A percentile compares a stretch with the other conserved stretches of the same genome.
Evolutionary conservation across 805 yeast genomes (phyloP).

Genomic region (Candida hispaniensis): DNA sequence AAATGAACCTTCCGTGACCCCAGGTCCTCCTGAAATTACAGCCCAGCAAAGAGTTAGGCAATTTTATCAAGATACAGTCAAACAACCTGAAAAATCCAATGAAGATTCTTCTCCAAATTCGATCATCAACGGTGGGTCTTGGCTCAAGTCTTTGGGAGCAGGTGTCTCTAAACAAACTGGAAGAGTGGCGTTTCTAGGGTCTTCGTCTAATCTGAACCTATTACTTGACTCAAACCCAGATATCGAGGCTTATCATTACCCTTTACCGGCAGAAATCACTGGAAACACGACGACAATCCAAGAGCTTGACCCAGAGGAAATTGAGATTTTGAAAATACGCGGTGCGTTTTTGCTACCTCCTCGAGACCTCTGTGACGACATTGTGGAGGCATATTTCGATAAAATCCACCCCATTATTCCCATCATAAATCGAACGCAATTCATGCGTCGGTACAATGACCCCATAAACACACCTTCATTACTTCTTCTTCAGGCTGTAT

Average conservation of each 20-base stretch:
- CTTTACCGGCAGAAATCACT: conserved; percentile 21
- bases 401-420: conserved; percentile 62
- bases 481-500: conserved; percentile 54
- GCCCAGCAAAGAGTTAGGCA: conserved; percentile 13
- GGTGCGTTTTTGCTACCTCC: conserved; percentile 68
- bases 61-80: background rate
- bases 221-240: conserved; percentile 36
- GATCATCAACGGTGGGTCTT: conserved; percentile 13
- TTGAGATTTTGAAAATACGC: conserved; percentile 49
- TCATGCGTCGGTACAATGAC: conserved; percentile 48
- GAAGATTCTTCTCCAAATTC: conserved; percentile 5
- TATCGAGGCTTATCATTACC: conserved; percentile 36
- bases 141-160: conserved; percentile 13
- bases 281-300: conserved; percentile 24
- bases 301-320: conserved; percentile 45
- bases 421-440: conserved; percentile 49
- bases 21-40: conserved; percentile 4
- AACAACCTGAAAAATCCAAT: background rate
- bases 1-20: background rate
- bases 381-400: conserved; percentile 51
- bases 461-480: conserved; percentile 50
- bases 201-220: conserved; percentile 40
- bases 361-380: conserved; percentile 44
- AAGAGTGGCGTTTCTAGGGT: conserved; percentile 41
- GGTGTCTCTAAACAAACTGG: conserved; percentile 20